These are phyloP conservation scores for Ensete glaucum DNA, from an alignment of 176 grass and related monocot species.

Conservation along the genomic window DNA sequence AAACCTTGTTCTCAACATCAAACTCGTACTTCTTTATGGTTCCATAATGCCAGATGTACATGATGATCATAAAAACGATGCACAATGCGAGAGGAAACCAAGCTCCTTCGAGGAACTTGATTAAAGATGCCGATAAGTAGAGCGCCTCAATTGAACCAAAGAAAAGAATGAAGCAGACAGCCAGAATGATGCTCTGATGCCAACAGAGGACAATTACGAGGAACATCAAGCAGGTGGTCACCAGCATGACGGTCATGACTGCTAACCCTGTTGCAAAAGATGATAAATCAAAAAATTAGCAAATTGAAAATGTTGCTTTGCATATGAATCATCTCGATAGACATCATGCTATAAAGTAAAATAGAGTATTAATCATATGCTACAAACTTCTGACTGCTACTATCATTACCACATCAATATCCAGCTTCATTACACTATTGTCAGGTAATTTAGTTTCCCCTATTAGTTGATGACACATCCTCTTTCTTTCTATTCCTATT, in stretches of 20 bases:
- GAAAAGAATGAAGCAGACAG: conserved; percentile 59
- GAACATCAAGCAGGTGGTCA: conserved; percentile 92
- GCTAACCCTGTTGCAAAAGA: conserved; percentile 49
- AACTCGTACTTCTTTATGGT: conserved; percentile 70
- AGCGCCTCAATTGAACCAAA: conserved; percentile 70
- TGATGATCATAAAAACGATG: conserved; percentile 57
- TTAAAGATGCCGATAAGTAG: conserved; percentile 73
- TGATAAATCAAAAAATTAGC: background rate
- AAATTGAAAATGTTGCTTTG: background rate
- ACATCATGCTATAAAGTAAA: background rate
- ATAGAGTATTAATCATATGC: too few species aligned
- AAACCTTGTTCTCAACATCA: conserved; percentile 88
- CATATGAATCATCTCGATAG: background rate
- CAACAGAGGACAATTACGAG: conserved; percentile 81
- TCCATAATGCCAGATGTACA: conserved; percentile 93
- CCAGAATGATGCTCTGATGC: conserved; percentile 56
- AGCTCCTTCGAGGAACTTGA: conserved; percentile 80
- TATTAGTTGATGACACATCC: too few species aligned
- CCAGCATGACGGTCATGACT: conserved; percentile 85
- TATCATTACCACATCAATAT: too few species aligned
- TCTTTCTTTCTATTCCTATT: too few species aligned
- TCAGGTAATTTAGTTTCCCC: too few species aligned
- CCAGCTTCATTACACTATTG: too few species aligned
- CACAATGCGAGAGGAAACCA: conserved; percentile 77
- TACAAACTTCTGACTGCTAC: too few species aligned